These are phyloP conservation scores for Kluyveromyces lactis DNA, from an alignment of 805 yeast species.

Conservation along the genomic window DNA sequence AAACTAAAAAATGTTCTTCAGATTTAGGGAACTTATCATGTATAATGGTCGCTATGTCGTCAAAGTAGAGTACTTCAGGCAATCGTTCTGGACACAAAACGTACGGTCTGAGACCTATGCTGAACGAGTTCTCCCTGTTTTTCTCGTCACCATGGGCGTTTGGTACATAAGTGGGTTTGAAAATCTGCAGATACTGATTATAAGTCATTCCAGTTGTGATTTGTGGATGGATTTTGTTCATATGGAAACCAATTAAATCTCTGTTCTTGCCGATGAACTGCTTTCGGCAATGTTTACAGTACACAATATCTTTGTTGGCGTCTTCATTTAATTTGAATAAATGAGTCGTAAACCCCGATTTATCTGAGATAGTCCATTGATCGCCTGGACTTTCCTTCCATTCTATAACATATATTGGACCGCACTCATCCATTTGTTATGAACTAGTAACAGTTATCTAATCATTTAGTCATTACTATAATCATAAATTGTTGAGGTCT, in stretches of 20 bases:
- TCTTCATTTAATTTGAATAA: not conserved
- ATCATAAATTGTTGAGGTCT: no score
- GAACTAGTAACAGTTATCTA: no score
- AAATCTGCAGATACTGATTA: not conserved
- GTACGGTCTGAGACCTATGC: constrained; percentile 1
- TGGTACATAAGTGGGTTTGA: constrained; percentile 1
- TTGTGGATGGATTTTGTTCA: constrained; percentile 1
- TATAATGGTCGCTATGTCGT: constrained; percentile 47
- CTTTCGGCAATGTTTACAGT: constrained; percentile 3
- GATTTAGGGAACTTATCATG: constrained; percentile 60
- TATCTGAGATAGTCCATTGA: not conserved
- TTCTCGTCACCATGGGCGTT: constrained; percentile 1
- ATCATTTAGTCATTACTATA: no score
- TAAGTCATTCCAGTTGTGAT: constrained; percentile 1
- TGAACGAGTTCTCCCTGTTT: constrained; percentile 3
- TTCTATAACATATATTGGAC: not conserved
- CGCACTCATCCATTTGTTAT: no score
- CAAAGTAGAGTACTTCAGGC: constrained; percentile 35
- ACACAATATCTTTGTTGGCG: not conserved
- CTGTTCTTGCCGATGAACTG: not conserved
- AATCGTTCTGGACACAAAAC: constrained; percentile 32
- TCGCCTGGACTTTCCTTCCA: not conserved
- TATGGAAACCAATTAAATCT: not conserved
- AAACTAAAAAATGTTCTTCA: constrained; percentile 46
- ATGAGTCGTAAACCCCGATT: constrained; percentile 1